These are phyloP conservation scores for Rosellinia necatrix DNA, from an alignment of 2,329 filamentous ascomycete genomes.

Conservation along the genomic window DNA sequence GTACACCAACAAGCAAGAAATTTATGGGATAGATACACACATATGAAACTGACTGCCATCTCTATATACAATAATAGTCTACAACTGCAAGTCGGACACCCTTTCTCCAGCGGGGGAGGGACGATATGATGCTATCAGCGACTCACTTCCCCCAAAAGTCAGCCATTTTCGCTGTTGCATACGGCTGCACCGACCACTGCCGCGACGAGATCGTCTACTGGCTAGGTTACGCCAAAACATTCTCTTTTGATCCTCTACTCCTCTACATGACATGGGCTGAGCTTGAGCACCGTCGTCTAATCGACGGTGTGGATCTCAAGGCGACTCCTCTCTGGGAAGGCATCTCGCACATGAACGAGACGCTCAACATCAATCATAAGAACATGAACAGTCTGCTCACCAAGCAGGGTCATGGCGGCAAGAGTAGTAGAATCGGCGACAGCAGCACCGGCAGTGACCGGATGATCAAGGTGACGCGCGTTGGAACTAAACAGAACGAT, in stretches of 20 bases:
- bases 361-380: background rate
- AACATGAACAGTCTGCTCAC: no score
- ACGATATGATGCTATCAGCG: constrained; percentile 30
- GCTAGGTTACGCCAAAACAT: constrained; percentile 5
- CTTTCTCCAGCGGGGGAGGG: background rate
- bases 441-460: background rate
- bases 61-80: constrained; percentile 27
- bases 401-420: no score
- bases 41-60: background rate
- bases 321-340: constrained; percentile 10
- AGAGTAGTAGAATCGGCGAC: no score
- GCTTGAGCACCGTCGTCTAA: constrained; percentile 26
- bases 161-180: constrained; percentile 26
- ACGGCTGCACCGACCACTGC: constrained; percentile 25
- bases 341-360: constrained; percentile 26
- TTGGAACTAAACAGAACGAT: background rate
- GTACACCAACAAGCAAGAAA: no score
- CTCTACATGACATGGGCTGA: constrained; percentile 31
- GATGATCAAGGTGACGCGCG: background rate
- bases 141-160: constrained; percentile 27
- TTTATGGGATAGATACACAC: no score
- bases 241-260: constrained; percentile 27
- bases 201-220: background rate
- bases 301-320: constrained; percentile 18
- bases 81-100: constrained; percentile 34